Base-by-base conservation (phyloP, 176 grass and related monocot species). In the Triticum monococcum region DNA sequence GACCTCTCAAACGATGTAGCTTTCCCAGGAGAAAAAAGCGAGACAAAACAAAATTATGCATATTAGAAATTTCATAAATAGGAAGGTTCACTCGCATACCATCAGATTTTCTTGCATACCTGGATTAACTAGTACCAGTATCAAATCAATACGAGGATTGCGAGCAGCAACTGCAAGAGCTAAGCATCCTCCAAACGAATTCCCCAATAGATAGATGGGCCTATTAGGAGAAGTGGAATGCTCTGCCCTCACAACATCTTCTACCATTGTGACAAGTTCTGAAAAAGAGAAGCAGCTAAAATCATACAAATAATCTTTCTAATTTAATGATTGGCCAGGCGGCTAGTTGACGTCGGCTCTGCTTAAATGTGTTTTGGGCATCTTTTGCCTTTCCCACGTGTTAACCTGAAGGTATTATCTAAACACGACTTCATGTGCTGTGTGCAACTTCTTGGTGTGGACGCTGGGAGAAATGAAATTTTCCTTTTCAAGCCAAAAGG, bases 131-230 rank as follows among this genome's bases (percentile, higher is more conserved):
- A 94, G 74, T 52, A 97, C 80, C 59, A 97, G n/a, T 70, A 97
- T 54, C 87, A 97, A 78, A 77, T 94, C 84, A 48, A 94, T 87
- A 14, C 73, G 63, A 46, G 94, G 92, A 83, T 94, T 94, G 46
- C 64, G 87, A 79, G 82, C 89, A 75, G 94, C 94, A 67, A 92
- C 86, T 74, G 90, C 86, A 77, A 94, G 90, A 71, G 94, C 94
- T 69, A 97, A 84, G 77, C 94, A 94, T 80, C 88, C 94, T 89
- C 94, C 94, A 85, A 97, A 89, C 17, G 92, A 97, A 79, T 86
- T 90, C 14, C 90, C 94, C 88, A 97, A 65, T 38, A 97, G 67
- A 89, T 94, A 94, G 54, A 97, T 90, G 16, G 94, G 90, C 45
- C 72, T 97, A 60, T 90, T 78, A 61, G 90, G 94, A 52, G 86